Conservation (phyloP, 2,329 filamentous ascomycete species). For the Fusarium nygamai region DNA sequence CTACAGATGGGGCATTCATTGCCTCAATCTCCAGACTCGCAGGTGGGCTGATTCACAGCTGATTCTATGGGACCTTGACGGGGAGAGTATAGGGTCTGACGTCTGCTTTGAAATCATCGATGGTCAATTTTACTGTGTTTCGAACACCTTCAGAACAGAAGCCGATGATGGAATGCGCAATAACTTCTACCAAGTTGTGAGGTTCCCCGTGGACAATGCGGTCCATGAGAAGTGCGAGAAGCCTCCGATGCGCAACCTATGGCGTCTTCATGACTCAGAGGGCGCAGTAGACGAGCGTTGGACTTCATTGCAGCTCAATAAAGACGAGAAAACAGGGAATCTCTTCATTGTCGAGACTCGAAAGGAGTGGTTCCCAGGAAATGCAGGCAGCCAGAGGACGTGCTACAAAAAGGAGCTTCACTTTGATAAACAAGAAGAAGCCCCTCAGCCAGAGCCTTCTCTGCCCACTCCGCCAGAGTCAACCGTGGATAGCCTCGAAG, state of each 20-base stretch:
- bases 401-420: constrained; percentile 70
- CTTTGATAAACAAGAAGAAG: constrained; percentile 46
- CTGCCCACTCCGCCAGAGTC: constrained; percentile 10
- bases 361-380: constrained; percentile 69
- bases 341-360: constrained; percentile 73
- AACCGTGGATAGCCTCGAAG: neutral
- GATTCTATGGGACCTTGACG: constrained; percentile 67
- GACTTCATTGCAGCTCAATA: constrained; percentile 71
- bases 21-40: constrained; percentile 57
- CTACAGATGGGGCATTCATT: constrained; percentile 70
- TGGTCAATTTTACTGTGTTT: constrained; percentile 74
- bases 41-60: constrained; percentile 57
- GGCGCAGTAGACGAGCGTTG: constrained; percentile 80
- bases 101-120: constrained; percentile 78
- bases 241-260: constrained; percentile 59
- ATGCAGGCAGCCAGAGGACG: constrained; percentile 68
- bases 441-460: neutral
- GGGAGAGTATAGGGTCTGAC: constrained; percentile 71
- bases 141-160: constrained; percentile 71
- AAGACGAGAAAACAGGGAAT: constrained; percentile 66
- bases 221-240: constrained; percentile 51
- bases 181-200: constrained; percentile 74
- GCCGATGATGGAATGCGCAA: constrained; percentile 72
- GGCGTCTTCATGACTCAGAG: constrained; percentile 74
- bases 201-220: constrained; percentile 63